These are phyloP conservation scores for Colletotrichum graminicola DNA, from an alignment of 2,329 filamentous ascomycete species.

Conservation along the genomic window DNA sequence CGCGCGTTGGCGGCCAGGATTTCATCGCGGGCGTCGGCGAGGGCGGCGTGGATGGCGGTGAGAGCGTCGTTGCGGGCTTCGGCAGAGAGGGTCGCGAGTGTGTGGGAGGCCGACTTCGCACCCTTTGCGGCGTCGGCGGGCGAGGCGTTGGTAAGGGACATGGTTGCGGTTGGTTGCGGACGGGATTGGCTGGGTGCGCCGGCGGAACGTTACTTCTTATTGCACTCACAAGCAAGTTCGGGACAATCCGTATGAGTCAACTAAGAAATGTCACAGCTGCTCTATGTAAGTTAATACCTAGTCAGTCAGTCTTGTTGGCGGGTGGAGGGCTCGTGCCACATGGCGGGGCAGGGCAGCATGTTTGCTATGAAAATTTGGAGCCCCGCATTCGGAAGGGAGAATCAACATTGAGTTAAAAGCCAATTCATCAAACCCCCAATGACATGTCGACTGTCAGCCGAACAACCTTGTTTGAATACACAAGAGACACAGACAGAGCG, in stretches of 20 bases:
- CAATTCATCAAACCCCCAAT: constrained; percentile 15
- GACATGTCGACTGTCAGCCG: too few species aligned
- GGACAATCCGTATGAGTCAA: constrained; percentile 28
- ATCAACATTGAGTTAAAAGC: too few species aligned
- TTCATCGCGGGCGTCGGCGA: constrained; percentile 74
- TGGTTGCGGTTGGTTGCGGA: constrained; percentile 66
- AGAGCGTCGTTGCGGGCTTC: constrained; percentile 86
- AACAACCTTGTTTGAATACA: constrained; percentile 19
- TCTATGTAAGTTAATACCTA: background rate
- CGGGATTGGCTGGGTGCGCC: constrained; percentile 23
- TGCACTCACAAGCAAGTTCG: constrained; percentile 16
- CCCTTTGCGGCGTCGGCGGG: constrained; percentile 81
- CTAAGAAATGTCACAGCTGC: constrained; percentile 24
- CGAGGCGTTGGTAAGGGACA: constrained; percentile 91
- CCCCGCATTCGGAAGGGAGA: constrained; percentile 38
- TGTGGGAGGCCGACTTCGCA: constrained; percentile 85
- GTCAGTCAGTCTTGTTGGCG: background rate
- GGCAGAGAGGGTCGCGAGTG: constrained; percentile 82
- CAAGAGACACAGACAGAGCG: background rate
- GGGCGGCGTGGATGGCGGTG: constrained; percentile 83
- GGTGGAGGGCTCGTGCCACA: constrained; percentile 13
- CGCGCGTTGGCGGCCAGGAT: constrained; percentile 89
- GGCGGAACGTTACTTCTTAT: background rate
- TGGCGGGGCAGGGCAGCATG: background rate
- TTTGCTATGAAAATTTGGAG: constrained; percentile 37